These are phyloP conservation scores for Toxicodendron radicans DNA, from an alignment of 345 rosid genomes.

Conservation along the genomic window DNA sequence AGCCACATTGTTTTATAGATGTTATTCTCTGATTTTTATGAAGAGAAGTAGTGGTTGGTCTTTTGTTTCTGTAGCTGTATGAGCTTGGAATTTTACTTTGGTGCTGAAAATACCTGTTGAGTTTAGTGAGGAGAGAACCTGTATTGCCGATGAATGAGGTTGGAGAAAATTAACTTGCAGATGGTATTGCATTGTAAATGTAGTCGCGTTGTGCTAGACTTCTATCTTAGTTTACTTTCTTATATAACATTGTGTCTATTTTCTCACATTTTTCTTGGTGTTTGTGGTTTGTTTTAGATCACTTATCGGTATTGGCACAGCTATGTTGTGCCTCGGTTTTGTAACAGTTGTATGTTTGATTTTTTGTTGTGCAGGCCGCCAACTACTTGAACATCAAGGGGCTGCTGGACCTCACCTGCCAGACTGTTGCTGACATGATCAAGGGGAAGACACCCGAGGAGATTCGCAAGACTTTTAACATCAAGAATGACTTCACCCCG, in stretches of 20 bases:
- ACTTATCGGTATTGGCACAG: no score
- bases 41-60: no score
- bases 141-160: no score
- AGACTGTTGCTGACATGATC: conserved; percentile 59
- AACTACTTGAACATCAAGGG: conserved; percentile 51
- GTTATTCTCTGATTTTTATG: no score
- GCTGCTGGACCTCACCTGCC: conserved; percentile 56
- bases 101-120: no score
- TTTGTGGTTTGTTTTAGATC: not conserved
- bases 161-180: no score
- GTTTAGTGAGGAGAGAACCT: no score
- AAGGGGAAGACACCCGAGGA: conserved; percentile 47
- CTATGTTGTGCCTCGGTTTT: no score
- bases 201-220: not conserved
- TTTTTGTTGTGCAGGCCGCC: conserved; percentile 45
- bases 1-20: no score
- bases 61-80: no score
- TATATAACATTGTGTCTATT: not conserved
- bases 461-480: conserved; percentile 57
- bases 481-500: conserved; percentile 54
- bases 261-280: not conserved
- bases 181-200: not conserved
- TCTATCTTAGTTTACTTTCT: not conserved
- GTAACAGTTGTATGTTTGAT: not conserved
- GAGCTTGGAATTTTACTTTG: no score